Evolutionary conservation across 2,329 filamentous ascomycete genomes (phyloP), one percentile per base, ranked within the genome.

Genomic region (Coniochaeta prunicola): DNA sequence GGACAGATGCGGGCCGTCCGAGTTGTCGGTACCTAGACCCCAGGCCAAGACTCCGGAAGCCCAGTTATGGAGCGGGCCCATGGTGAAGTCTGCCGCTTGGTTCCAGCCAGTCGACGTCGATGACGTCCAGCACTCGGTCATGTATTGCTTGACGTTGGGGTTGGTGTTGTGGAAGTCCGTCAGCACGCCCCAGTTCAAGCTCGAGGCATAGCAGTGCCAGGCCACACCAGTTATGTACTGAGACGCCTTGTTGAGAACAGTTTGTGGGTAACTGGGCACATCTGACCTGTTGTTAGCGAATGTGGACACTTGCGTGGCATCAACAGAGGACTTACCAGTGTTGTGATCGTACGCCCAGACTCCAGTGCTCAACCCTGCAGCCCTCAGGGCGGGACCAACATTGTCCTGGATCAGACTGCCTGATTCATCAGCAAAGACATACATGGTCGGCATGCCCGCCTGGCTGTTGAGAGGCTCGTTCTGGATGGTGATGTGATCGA

Each of bases 41-140:
- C 77, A 79, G 60, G 76, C 74, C 30, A 76, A 67, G 53, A 73
- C 67, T 19, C 76, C 77, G 42, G 71, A 68, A 19, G 74, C 77
- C 70, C 77, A 79, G 70, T 79, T 77, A 68, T 77, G 76, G 42
- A 71, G 79, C 67, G 70, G 84, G 59, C 69, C 80, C 74, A 76
- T 66, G 26, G 72, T 74, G 66, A 83, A 84, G 59, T 69, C 68
- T 24, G 70, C 70, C 3, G 71, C 70, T 57, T 71, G 68, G 61
- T 69, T 66, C 73, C 73, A 76, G 15, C 70, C 66, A 7, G 70
- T 75, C 17, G 62, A 62, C 31, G 65, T 64, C 0, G 70, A 69
- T 3, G 70, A 71, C 1, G 70, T 75, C 68, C 74, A 77, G 67
- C 77, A 80, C 64, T 80, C 77, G 13, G 77, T 79, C 77, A 79